These are phyloP conservation scores for Anastatica hierochuntica DNA, from an alignment of 345 rosid species.

Conservation along the genomic window DNA sequence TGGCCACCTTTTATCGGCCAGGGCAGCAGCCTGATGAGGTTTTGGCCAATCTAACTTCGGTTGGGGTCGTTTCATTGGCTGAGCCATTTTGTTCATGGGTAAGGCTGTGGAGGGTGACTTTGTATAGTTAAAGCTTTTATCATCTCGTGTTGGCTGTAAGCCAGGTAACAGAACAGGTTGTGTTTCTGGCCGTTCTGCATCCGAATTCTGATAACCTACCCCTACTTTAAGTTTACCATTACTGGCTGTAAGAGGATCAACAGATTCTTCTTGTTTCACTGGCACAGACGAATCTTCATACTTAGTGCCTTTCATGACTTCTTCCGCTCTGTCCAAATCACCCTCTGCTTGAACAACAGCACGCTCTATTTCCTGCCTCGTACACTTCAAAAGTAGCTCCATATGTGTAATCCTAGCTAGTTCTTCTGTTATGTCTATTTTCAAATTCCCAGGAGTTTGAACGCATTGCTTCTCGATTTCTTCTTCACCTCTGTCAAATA, in stretches of 20 bases:
- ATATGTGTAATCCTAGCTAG: conserved; percentile 60
- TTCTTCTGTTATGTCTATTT: conserved; percentile 78
- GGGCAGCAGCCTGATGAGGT: conserved; percentile 39
- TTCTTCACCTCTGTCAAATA: conserved; percentile 68
- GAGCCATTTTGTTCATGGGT: conserved; percentile 32
- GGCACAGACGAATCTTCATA: conserved; percentile 38
- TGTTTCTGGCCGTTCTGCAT: conserved; percentile 29
- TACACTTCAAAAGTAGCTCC: conserved; percentile 48
- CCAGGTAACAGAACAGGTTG: conserved; percentile 23
- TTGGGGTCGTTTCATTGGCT: conserved; percentile 45
- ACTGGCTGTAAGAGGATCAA: conserved; percentile 38
- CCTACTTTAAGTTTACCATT: conserved; percentile 26
- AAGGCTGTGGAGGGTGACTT: conserved; percentile 31
- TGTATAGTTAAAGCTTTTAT: conserved; percentile 50
- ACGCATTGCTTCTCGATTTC: conserved; percentile 37
- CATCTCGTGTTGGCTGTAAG: conserved; percentile 50
- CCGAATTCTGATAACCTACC: conserved; percentile 31
- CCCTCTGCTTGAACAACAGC: conserved; percentile 65
- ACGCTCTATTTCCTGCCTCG: conserved; percentile 83
- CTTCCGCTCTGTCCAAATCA: conserved; percentile 59
- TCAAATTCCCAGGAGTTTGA: conserved; percentile 41
- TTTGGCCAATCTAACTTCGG: conserved; percentile 57
- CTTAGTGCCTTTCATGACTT: conserved; percentile 36
- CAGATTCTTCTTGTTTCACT: conserved; percentile 49
- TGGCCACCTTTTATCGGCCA: conserved; percentile 51